Evolutionary conservation across 176 grass and related monocot genomes (phyloP).

Genomic region (Rhynchospora pubera): DNA sequence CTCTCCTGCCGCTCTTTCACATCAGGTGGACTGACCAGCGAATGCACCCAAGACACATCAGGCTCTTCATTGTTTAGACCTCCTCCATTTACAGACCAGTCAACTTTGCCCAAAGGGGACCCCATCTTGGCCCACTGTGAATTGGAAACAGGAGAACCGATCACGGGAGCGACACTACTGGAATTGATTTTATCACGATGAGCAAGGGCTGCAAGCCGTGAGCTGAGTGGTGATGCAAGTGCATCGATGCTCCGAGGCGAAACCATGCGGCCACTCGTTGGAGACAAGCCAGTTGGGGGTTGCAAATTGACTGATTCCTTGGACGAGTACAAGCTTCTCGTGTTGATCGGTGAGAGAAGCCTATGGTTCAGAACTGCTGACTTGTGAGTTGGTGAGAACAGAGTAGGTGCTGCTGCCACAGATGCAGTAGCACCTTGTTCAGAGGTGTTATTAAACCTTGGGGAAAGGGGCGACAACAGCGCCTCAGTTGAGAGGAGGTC

Average conservation of each 20-base stretch:
- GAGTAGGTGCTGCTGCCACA: neutral
- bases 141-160: constrained; percentile 37
- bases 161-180: constrained; percentile 22
- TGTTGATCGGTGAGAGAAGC: constrained; percentile 66
- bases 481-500: constrained; percentile 66
- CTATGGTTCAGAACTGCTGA: constrained; percentile 63
- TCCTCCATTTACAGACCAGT: constrained; percentile 64
- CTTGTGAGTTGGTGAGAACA: constrained; percentile 71
- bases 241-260: constrained; percentile 66
- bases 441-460: constrained; percentile 43
- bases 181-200: constrained; percentile 48
- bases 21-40: constrained; percentile 40
- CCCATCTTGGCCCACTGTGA: constrained; percentile 54
- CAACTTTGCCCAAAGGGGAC: constrained; percentile 41
- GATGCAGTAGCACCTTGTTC: constrained; percentile 36
- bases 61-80: constrained; percentile 40
- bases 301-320: constrained; percentile 40
- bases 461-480: constrained; percentile 37
- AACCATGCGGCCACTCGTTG: constrained; percentile 23
- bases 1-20: constrained; percentile 26
- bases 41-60: constrained; percentile 76
- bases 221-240: constrained; percentile 44
- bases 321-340: constrained; percentile 52
- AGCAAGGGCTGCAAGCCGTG: constrained; percentile 31
- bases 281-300: constrained; percentile 46